Base-by-base conservation (phyloP, 176 grass and related monocot genomes). In the Dactylis glomerata region DNA sequence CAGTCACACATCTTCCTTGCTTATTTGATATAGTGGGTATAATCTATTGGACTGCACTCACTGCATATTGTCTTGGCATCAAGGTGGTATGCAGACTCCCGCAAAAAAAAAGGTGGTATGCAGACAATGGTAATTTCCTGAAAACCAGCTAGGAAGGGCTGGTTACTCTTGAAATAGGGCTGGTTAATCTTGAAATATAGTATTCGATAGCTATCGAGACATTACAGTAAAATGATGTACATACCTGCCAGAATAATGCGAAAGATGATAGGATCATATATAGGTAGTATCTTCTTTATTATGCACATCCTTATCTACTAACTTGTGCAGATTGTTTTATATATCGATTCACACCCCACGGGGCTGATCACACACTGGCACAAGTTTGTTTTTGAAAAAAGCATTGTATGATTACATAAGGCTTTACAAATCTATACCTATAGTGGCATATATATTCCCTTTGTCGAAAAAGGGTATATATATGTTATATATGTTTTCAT, bases 81-180 rank as follows among this genome's bases (percentile, higher is more conserved):
- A 54, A 81, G n/a, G 19, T 81, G 26, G n/a, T 13, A 38, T 81
- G 47, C 84, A 76, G 68, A 68, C 9, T n/a, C n/a, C n/a, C n/a
- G n/a, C n/a, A n/a, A n/a, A n/a, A n/a, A n/a, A n/a, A n/a, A 54
- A 81, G n/a, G 19, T 81, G 26, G n/a, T 13, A 38, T 81, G 47
- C 84, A 76, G 68, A 68, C 9, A 81, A 26, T 1, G 2, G 20
- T 30, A 30, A 26, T 27, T 84, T 55, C 3, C 68, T 30, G 23
- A 46, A 38, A 81, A 81, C n/a, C 20, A 28, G 27, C 4, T 62
- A 30, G 77, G 13, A 32, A 63, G 30, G 19, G 6, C 26, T 30
- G 76, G 16, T 15, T 10, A 8, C 26, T 31, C 54, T 65, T 74
- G 23, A 69, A 40, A 9, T 81, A 45, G 30, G 19, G 6, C 26